phyloP scores from a whole-genome alignment of 2,329 filamentous ascomycete genomes.

The Trichoderma afroharzianum region DNA sequence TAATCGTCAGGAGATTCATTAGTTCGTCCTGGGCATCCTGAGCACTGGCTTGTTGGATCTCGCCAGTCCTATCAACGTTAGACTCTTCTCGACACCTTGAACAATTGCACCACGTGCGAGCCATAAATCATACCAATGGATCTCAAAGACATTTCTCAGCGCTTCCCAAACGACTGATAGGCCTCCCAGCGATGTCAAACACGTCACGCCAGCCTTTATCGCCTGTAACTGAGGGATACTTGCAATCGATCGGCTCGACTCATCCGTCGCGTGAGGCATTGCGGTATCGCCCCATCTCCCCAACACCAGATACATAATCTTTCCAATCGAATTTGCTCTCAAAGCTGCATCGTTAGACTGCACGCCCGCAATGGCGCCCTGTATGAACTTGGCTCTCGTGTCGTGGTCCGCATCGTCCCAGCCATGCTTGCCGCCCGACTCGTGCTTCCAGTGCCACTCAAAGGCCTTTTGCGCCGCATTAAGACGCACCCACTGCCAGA shows the following conservation, averaged over 20 bases:
- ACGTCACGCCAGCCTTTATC: conserved; percentile 52
- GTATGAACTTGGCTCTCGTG: conserved; percentile 54
- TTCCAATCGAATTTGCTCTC: conserved; percentile 52
- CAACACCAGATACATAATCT: conserved; percentile 59
- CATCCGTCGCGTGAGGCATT: conserved; percentile 42
- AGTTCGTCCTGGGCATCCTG: conserved; percentile 57
- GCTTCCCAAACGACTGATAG: conserved; percentile 50
- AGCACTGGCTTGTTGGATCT: conserved; percentile 41
- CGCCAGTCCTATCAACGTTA: conserved; percentile 44
- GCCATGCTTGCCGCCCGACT: conserved; percentile 37
- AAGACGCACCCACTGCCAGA: conserved; percentile 78
- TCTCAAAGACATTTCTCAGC: conserved; percentile 47
- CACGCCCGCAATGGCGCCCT: conserved; percentile 44
- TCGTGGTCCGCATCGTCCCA: conserved; percentile 66
- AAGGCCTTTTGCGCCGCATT: conserved; percentile 73
- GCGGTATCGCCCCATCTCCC: conserved; percentile 70
- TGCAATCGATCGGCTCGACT: conserved; percentile 47
- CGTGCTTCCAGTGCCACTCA: conserved; percentile 67
- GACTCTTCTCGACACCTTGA: conserved; percentile 7
- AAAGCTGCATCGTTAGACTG: conserved; percentile 46
- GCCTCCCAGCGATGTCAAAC: conserved; percentile 50
- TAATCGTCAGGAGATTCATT: conserved; percentile 60
- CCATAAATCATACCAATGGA: conserved; percentile 45
- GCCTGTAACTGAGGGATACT: conserved; percentile 55
- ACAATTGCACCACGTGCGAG: neutral